Evolutionary conservation across 2,329 filamentous ascomycete species (phyloP), one percentile per base, ranked within the genome.

Genomic region (Trichoderma pleuroti): DNA sequence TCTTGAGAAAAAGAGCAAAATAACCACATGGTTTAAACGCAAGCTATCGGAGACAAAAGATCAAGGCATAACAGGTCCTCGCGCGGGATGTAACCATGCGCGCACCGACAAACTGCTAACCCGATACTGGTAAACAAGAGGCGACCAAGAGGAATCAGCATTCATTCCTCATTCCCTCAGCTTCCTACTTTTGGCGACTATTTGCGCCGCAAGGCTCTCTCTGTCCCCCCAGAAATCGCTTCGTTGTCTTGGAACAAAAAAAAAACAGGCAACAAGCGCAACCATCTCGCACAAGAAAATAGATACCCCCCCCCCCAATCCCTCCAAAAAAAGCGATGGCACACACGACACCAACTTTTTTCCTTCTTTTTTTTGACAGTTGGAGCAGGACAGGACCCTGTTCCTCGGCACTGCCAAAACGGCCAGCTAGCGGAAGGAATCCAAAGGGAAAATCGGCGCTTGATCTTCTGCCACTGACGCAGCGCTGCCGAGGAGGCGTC

Each of bases 401-500:
- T 52, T 52, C 46, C 46, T 52, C 46, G 46, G 46, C 46, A 52
- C 46, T 52, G 46, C 46, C 46, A 52, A 24, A 52, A 52, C n/a
- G 46, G 46, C 46, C 21, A 52, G 46, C 46, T 66, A 39, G 63
- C 32, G 46, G 46, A 30, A 57, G 49, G 63, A 39, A 39, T 24
- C 63, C 57, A 21, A 28, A 49, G 28, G 18, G 49, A 34, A 36
- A 66, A 39, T 57, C 46, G 63, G 63, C 63, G 49, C 63, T 57
- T 57, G 63, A 57, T 66, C 63, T 66, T 66, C 49, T 66, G n/a
- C 36, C 62, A 64, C 52, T 59, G 62, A 65, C 32, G 46, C 68
- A 60, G 60, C 60, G 36, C 70, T 72, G 68, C 73, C 71, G 70
- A 73, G 24, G 71, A 72, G 73, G 74, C 73, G 74, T 75, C 74